Conservation (phyloP, 148 eudicot genomes). For the Mesembryanthemum crystallinum region DNA sequence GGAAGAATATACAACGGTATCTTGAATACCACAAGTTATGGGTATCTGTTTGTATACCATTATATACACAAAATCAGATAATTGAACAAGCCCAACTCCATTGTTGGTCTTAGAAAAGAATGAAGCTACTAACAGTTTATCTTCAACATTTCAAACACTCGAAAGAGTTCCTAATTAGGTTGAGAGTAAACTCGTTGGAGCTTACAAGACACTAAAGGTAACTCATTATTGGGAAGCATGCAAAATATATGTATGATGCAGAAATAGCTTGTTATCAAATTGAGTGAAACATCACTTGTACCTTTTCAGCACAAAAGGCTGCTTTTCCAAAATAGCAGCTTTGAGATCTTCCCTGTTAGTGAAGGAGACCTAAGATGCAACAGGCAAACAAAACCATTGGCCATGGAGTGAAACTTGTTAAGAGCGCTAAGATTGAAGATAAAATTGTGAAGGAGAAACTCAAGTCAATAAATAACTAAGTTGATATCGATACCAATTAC, state of each 20-base stretch:
- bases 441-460: neutral
- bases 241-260: neutral
- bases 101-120: too few relatives aligned
- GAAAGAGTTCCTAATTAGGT: too few relatives aligned
- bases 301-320: slow-evolving; percentile 65
- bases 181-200: too few relatives aligned
- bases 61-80: too few relatives aligned
- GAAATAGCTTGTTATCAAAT: neutral
- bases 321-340: slow-evolving; percentile 49
- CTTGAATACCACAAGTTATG: too few relatives aligned
- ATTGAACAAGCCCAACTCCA: too few relatives aligned
- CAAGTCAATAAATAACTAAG: neutral
- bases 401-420: neutral
- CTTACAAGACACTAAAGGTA: neutral
- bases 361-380: slow-evolving; percentile 54
- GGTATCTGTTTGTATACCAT: too few relatives aligned
- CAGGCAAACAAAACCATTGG: slow-evolving; percentile 14
- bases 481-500: neutral
- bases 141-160: too few relatives aligned
- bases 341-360: slow-evolving; percentile 52
- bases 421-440: neutral
- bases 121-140: too few relatives aligned
- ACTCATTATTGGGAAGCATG: neutral
- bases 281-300: slow-evolving; percentile 11
- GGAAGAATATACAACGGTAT: too few relatives aligned